Conservation (phyloP, 305 asterid genomes). For the Euphrasia arctica region DNA sequence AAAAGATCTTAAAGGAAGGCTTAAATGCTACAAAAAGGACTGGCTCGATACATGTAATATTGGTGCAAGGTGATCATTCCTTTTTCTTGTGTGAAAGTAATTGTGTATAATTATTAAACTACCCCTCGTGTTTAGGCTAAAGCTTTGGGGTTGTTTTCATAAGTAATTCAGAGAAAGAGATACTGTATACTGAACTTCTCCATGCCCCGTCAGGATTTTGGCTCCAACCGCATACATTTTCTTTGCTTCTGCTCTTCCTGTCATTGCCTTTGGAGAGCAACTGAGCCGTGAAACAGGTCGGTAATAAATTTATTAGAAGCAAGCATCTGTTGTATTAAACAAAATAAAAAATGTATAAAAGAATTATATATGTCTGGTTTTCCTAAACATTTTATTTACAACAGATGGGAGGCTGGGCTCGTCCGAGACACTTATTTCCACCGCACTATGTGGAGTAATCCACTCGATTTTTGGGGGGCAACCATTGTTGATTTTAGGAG, state of each 20-base stretch:
- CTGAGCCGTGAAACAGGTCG: slow-evolving; percentile 74
- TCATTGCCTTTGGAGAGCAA: slow-evolving; percentile 90
- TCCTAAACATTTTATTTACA: neutral
- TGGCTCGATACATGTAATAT: slow-evolving; percentile 62
- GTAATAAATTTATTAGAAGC: neutral
- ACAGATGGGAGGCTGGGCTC: slow-evolving; percentile 70
- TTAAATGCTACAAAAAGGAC: slow-evolving; percentile 62
- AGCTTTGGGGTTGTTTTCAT: neutral
- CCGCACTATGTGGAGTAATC: slow-evolving; percentile 80
- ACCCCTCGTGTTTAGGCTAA: neutral
- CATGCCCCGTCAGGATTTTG: slow-evolving; percentile 46
- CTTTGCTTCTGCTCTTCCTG: slow-evolving; percentile 89
- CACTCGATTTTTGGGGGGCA: slow-evolving; percentile 82
- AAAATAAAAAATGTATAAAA: neutral
- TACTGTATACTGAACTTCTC: neutral
- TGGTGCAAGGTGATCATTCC: slow-evolving; percentile 51
- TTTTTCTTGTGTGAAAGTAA: neutral
- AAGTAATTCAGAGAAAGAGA: neutral
- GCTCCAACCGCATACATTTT: slow-evolving; percentile 82
- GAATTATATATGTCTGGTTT: neutral
- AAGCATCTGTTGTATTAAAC: neutral
- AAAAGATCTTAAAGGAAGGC: slow-evolving; percentile 60
- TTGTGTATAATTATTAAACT: neutral
- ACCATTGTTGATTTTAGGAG: slow-evolving; percentile 80
- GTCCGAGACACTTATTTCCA: slow-evolving; percentile 68